Evolutionary conservation across 768 basidiomycete species (phyloP), one percentile per base, ranked within the genome.

Genomic region (Boletus vinaceobasis): DNA sequence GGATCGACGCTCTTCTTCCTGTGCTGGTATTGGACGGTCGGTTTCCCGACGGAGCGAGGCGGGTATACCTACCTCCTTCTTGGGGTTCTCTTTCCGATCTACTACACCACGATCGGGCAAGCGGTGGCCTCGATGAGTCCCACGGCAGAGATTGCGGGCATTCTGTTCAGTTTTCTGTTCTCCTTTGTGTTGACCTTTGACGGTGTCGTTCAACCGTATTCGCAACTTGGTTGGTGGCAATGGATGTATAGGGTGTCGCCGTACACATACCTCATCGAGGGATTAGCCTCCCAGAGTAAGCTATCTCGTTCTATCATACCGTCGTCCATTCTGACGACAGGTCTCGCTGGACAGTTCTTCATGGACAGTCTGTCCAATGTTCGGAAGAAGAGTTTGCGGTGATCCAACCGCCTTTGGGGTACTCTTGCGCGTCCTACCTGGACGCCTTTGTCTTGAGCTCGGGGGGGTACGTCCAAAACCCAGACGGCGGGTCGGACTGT

Each of bases 1-100:
- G 79, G 80, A 31, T 81, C 84, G 1, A 73, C 77, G 0, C 51
- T 88, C 13, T 78, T 84, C 70, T 89, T 81, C 72, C 60, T 85
- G 49, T 81, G 78, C 60, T 88, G 86, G 86, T 88, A 78, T 68
- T 87, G 82, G 81, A 84, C 85, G 5, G 82, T 86, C 47, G 85
- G 85, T 0, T 84, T 83, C 61, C 73, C 75, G 9, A 71, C 68
- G 1, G 73, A 75, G 13, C 71, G 85, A 36, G 84, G 77, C 5
- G 86, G 78, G n/a, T 86, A 80, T 61, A 81, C 80, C 3, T 86
- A 75, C 63, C 74, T 87, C 7, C 70, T 82, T 60, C 56, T 83
- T 26, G 77, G 74, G 19, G 58, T 87, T 27, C 58, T 83, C 23
- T 86, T 79, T 63, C 82, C 85, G 7, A 32, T 82, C 0, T 88